phyloP scores from a whole-genome alignment of 1,284 basidiomycete genomes.

The Anthracocystis panici-leucophaei region DNA sequence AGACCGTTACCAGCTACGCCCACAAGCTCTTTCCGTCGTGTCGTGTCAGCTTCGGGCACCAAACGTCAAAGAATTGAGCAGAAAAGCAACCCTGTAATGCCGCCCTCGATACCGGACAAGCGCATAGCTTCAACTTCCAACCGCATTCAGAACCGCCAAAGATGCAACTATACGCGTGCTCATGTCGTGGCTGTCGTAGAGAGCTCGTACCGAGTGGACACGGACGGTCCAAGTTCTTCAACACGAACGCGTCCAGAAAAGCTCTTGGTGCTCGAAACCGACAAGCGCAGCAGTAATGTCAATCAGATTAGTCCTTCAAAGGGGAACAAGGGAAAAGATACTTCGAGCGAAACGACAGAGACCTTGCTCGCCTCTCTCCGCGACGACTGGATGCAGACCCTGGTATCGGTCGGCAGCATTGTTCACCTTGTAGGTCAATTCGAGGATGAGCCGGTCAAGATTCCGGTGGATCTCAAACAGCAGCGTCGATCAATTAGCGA shows the following conservation, averaged over 20 bases:
- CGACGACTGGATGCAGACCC: conserved; percentile 59
- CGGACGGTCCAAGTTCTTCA: conserved; percentile 7
- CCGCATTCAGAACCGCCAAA: conserved; percentile 1
- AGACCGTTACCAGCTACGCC: conserved; percentile 1
- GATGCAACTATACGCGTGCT: conserved; percentile 32
- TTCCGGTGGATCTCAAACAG: conserved; percentile 10
- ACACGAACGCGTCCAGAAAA: conserved; percentile 32
- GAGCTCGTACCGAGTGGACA: conserved; percentile 14
- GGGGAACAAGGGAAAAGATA: background rate
- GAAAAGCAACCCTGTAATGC: background rate
- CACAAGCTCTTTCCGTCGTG: conserved; percentile 4
- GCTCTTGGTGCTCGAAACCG: conserved; percentile 32
- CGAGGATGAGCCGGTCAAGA: conserved; percentile 17
- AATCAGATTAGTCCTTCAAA: conserved; percentile 13
- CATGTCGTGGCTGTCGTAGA: conserved; percentile 30
- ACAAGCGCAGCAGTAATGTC: conserved; percentile 14
- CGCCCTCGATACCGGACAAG: background rate
- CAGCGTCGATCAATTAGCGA: background rate
- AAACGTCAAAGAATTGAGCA: conserved; percentile 37
- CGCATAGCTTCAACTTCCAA: background rate
- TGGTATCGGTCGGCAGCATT: conserved; percentile 39
- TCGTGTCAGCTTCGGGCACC: conserved; percentile 18
- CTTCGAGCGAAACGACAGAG: background rate
- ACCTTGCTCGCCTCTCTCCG: conserved; percentile 49
- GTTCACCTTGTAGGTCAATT: conserved; percentile 59